These are phyloP conservation scores for Helichrysum umbraculigerum DNA, from an alignment of 129 eudicot species.

Conservation along the genomic window DNA sequence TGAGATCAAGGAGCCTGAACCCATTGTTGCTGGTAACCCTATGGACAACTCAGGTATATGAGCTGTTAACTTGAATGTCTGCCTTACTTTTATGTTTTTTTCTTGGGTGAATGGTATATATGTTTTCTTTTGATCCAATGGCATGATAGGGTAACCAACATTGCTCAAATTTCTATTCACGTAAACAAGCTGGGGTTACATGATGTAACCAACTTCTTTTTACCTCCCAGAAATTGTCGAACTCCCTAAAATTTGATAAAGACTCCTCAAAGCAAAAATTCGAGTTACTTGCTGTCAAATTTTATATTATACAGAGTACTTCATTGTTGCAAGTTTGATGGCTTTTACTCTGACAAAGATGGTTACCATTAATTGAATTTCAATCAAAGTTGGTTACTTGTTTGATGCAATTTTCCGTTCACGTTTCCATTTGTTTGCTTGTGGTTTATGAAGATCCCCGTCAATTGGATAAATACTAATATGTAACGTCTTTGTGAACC, in stretches of 20 bases:
- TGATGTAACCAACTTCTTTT: neutral
- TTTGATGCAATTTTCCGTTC: too few species aligned
- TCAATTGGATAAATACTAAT: neutral
- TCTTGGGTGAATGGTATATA: neutral
- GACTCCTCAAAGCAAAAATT: neutral
- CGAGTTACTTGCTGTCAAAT: too few species aligned
- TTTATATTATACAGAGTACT: too few species aligned
- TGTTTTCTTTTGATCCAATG: too few species aligned
- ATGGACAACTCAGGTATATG: conserved; percentile 43
- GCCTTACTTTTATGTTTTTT: neutral
- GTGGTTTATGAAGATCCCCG: neutral
- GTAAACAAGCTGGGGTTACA: too few species aligned
- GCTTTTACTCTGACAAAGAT: too few species aligned
- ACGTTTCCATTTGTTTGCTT: neutral
- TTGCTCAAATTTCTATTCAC: neutral
- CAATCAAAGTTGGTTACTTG: neutral
- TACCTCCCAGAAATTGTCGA: neutral
- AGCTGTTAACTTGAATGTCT: neutral
- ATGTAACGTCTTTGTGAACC: neutral
- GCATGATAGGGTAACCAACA: neutral
- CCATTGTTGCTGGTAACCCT: conserved; percentile 31
- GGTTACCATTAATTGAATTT: neutral
- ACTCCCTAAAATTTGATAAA: neutral
- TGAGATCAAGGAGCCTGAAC: conserved; percentile 48
- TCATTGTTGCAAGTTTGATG: too few species aligned